Evolutionary conservation across 164 flowering plant species (phyloP), one percentile per base, ranked within the genome.

Genomic region (Chimonanthus salicifolius): DNA sequence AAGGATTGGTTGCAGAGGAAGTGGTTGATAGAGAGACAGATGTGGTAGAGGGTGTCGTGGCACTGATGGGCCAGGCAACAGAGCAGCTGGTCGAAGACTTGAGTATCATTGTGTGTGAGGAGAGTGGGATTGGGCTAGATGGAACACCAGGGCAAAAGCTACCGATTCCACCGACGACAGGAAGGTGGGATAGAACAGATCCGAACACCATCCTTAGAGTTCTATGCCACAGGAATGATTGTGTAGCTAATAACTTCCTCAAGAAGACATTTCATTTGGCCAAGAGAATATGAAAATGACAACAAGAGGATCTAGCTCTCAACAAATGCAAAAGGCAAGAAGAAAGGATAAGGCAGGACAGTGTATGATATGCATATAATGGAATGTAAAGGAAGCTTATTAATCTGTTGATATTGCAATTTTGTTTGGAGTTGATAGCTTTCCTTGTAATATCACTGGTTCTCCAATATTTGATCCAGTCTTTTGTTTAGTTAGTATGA

Each of bases 161-260:
- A 47, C 92, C 94, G 0, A 88, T 93, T 97, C 98, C 98, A 6
- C 97, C 97, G 3, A 93, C 98, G 13, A 93, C 99, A 7, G 99
- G 98, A 48, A 76, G 85, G 67, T 95, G 97, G 98, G 86, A 85
- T 49, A 76, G 92, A 58, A 68, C 92, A 0, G 98, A 96, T 78
- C 97, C 99, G 0, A 94, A 96, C 78, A 96, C 99, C 3, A 90
- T 96, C 60, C 69, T 95, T 54, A 88, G 99, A 74, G 94, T 95
- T 0, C 74, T 95, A 70, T 95, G 99, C 77, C 81, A 90, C 67
- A 81, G 99, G 71, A 87, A 92, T 71, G 99, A 95, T 74, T 68
- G 74, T 18, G 68, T 70, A 0, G 98, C 99, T 1, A 93, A 92
- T 68, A 80, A 75, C 49, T 95, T 90, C 83, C 72, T 95, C 74